Evolutionary conservation across 2,329 filamentous ascomycete species (phyloP).

Genomic region (Pestalotiopsis fici): DNA sequence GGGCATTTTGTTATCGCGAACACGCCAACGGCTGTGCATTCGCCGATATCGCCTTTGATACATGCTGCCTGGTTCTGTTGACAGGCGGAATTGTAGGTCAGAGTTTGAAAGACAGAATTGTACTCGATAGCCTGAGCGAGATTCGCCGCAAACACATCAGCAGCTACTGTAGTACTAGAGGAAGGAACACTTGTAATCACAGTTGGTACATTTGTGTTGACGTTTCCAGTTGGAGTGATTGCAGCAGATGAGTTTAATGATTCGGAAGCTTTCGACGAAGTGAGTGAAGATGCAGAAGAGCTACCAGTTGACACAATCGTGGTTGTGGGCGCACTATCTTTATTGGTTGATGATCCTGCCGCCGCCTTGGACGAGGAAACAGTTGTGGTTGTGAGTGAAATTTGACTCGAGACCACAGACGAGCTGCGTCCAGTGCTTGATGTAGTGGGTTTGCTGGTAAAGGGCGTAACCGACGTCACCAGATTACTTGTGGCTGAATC

Average conservation of each 20-base stretch:
- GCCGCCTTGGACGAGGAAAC: neutral
- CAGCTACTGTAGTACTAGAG: conserved; percentile 39
- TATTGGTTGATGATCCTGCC: neutral
- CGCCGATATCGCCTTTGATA: conserved; percentile 48
- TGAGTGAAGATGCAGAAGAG: conserved; percentile 50
- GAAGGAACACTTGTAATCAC: conserved; percentile 32
- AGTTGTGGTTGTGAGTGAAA: neutral
- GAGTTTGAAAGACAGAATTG: conserved; percentile 47
- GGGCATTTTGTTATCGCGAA: conserved; percentile 42
- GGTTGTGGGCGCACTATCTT: neutral
- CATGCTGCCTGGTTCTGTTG: conserved; percentile 50
- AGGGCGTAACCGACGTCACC: neutral
- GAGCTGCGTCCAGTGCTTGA: neutral
- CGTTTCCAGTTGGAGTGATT: conserved; percentile 35
- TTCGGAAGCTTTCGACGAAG: conserved; percentile 70
- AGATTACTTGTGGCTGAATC: neutral
- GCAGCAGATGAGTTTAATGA: conserved; percentile 60
- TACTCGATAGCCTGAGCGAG: conserved; percentile 43
- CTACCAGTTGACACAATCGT: neutral
- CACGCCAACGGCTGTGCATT: conserved; percentile 40
- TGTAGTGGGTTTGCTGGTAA: neutral
- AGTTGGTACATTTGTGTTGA: conserved; percentile 43
- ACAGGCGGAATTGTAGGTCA: conserved; percentile 50
- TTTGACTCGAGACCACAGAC: neutral
- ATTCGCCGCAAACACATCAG: conserved; percentile 44